Evolutionary conservation across 2,329 filamentous ascomycete genomes (phyloP), one percentile per base, ranked within the genome.

Genomic region (Chlorencoelia australis): DNA sequence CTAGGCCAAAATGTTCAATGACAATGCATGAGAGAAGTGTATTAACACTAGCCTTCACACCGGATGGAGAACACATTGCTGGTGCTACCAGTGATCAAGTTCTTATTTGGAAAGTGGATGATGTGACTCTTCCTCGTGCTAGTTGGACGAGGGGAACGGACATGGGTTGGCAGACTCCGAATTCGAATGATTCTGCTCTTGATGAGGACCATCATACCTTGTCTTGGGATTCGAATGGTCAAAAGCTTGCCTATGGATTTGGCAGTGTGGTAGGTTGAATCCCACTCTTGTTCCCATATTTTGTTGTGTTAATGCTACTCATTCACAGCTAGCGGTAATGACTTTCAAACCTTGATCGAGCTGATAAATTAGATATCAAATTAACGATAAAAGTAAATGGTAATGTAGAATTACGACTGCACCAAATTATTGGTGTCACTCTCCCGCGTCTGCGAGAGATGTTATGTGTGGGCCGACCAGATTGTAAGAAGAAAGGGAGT

Each of bases 91-190:
- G 65, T 14, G 67, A 69, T 21, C 66, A 65, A 39, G 71, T 79
- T 10, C 57, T 78, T 25, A 76, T 80, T 30, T 80, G 75, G 73
- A 79, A 77, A 51, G 68, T 78, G 9, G 73, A 70, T 41, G 75
- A 74, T 35, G 63, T 69, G 30, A 60, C 63, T 17, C 64, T 75
- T 30, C 75, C 75, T 4, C 64, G 71, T 30, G 75, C 75, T 11
- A 72, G 65, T 49, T 80, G 75, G 75, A 70, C 63, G 41, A 60
- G 71, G 42, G 59, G 64, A 17, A 60, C 66, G 7, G 71, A 77
- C 45, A 60, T 65, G 1, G 74, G 71, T 4, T 77, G 73, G 71
- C 60, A 71, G 20, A 78, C 69, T 41, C 73, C 73, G 14, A 71
- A 66, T 48, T 64, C 63, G 30, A 66, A 64, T 22, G 50, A 48